phyloP scores from a whole-genome alignment of 73 alveolate genomes.

The Paramecium sexaurelia region DNA sequence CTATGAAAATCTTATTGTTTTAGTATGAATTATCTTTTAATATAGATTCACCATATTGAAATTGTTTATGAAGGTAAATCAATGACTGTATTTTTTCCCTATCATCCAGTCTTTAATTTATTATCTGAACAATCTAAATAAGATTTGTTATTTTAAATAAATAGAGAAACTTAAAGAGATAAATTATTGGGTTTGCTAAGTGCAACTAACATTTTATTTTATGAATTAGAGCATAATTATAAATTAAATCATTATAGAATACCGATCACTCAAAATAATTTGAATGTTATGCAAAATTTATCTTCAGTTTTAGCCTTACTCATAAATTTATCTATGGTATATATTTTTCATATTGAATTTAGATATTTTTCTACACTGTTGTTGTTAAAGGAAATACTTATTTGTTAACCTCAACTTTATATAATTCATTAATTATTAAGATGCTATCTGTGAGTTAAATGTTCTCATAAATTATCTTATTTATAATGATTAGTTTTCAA shows the following conservation, averaged over 20 bases:
- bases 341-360: neutral
- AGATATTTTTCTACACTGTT: neutral
- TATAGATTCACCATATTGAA: neutral
- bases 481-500: neutral
- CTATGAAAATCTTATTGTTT: neutral
- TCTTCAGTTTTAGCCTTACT: neutral
- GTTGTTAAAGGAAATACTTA: neutral
- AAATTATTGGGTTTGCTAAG: slow-evolving; percentile 41
- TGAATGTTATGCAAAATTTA: neutral
- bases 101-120: slow-evolving; percentile 35
- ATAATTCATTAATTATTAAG: neutral
- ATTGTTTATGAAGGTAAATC: slow-evolving; percentile 18
- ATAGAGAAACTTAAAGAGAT: slow-evolving; percentile 62
- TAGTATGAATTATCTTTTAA: neutral
- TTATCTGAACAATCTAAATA: slow-evolving; percentile 48
- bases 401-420: neutral
- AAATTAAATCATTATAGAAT: slow-evolving; percentile 10
- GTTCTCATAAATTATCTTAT: neutral
- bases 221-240: slow-evolving; percentile 54
- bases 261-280: slow-evolving; percentile 33
- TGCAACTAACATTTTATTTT: slow-evolving; percentile 3
- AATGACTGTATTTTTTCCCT: slow-evolving; percentile 3
- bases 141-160: neutral
- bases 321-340: slow-evolving; percentile 35
- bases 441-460: neutral